Conservation (phyloP, 1,284 basidiomycete genomes). For the Naganishia sp. region DNA sequence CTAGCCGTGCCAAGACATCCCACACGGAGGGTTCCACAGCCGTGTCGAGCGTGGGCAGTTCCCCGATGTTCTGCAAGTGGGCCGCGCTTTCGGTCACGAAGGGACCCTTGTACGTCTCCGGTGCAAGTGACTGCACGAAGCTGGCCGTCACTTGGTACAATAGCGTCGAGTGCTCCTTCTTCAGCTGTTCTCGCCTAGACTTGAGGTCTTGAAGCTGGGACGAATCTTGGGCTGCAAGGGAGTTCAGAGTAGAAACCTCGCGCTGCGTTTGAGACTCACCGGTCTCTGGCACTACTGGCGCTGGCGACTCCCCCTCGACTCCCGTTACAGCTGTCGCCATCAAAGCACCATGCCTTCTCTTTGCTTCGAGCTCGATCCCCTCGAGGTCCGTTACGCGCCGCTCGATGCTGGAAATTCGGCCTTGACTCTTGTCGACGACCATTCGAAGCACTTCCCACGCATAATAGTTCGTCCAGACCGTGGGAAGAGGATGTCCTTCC, state of each 20-base stretch:
- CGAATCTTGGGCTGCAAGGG: conserved; percentile 31
- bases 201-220: conserved; percentile 24
- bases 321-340: conserved; percentile 41
- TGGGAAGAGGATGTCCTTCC: conserved; percentile 43
- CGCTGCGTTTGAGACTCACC: neutral
- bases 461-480: conserved; percentile 60
- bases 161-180: conserved; percentile 24
- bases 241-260: neutral
- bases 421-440: conserved; percentile 80
- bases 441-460: conserved; percentile 81
- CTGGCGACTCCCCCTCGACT: conserved; percentile 47
- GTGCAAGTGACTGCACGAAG: conserved; percentile 37
- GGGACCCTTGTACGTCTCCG: conserved; percentile 41
- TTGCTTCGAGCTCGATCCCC: conserved; percentile 82
- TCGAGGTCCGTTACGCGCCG: conserved; percentile 69
- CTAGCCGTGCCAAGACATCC: conserved; percentile 45
- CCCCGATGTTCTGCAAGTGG: conserved; percentile 27
- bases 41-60: conserved; percentile 34
- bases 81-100: conserved; percentile 41
- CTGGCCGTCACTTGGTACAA: conserved; percentile 18
- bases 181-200: conserved; percentile 12
- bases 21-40: conserved; percentile 39
- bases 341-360: conserved; percentile 68
- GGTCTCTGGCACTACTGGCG: conserved; percentile 35
- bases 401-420: conserved; percentile 73